Base-by-base conservation (phyloP, 2,329 filamentous ascomycete species). In the Westerdykella ornata region DNA sequence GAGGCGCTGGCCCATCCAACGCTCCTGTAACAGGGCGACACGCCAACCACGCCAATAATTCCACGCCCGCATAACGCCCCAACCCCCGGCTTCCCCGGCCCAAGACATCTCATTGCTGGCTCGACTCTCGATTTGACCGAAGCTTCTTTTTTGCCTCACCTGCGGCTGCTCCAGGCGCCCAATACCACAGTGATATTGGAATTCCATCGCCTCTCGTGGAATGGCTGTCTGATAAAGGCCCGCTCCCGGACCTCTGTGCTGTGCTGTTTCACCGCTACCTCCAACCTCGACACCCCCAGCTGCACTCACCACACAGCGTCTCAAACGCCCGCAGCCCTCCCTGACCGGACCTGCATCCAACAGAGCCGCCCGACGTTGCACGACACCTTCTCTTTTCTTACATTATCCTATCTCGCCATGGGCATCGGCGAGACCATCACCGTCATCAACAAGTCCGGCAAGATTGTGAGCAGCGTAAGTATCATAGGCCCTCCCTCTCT, bases 361-460 rank as follows among this genome's bases (percentile, higher is more conserved):
- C 8, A 26, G 7, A 26, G 22, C 22, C 22, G 22, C 22, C 8
- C 22, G 12, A 33, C 30, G 16, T 33, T 33, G n/a, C 48, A 46
- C 48, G 12, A 39, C 46, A 47, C 43, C 44, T 35, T 46, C n/a
- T n/a, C n/a, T n/a, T n/a, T n/a, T n/a, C 33, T 30, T 22, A 30
- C 41, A 44, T 8, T 11, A 26, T 26, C 11, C 26, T 8, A 29
- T 5, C 30, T 33, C 54, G 48, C 45, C 37, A 65, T 66, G 61
- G 62, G 58, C 16, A 51, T 78, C 22, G 73, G 76, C 48, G 83
- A 94, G 68, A 90, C 86, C 37, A 81, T 95, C 53, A 89, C 87
- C 52, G 85, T 94, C 58, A 84, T 94, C 68, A 92, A 94, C 72
- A 88, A 80, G 66, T 92, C 87, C 43, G 88, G 88, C 57, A 94